Percentiles rank a stretch among this genome's conserved stretches.
Evolutionary conservation across 805 yeast species (phyloP).

Genomic region (Candida ponderosae): DNA sequence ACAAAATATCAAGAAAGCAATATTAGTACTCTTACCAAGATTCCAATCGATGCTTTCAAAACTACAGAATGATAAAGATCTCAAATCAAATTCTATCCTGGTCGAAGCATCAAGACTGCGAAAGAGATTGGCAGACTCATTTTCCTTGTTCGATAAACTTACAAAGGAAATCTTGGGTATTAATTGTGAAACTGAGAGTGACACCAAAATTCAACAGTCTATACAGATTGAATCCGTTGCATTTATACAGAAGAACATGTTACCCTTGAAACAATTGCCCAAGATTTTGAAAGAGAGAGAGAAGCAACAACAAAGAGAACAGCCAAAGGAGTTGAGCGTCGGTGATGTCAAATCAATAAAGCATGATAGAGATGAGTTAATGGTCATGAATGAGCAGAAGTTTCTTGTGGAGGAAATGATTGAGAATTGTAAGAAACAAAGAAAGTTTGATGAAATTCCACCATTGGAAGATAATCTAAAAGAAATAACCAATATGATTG

Average conservation of each 20-base stretch:
- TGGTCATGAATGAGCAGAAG: slow-evolving; percentile 82
- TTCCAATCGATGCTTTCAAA: slow-evolving; percentile 31
- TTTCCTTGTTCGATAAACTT: slow-evolving; percentile 41
- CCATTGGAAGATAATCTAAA: slow-evolving; percentile 48
- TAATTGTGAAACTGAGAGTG: slow-evolving; percentile 31
- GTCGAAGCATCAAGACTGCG: slow-evolving; percentile 33
- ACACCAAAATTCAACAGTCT: slow-evolving; percentile 39
- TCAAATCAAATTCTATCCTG: slow-evolving; percentile 21
- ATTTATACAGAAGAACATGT: slow-evolving; percentile 61
- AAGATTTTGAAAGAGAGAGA: slow-evolving; percentile 25
- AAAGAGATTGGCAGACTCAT: slow-evolving; percentile 37
- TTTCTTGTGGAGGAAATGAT: slow-evolving; percentile 64
- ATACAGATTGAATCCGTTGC: slow-evolving; percentile 48
- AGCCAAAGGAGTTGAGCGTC: slow-evolving; percentile 20
- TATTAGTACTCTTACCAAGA: slow-evolving; percentile 31
- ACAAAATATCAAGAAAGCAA: slow-evolving; percentile 27
- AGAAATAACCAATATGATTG: slow-evolving; percentile 48
- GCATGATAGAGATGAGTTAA: slow-evolving; percentile 58
- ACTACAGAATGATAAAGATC: slow-evolving; percentile 24
- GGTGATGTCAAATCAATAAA: slow-evolving; percentile 48
- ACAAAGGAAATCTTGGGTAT: slow-evolving; percentile 34
- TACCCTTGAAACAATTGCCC: slow-evolving; percentile 57
- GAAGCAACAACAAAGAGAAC: slow-evolving; percentile 7
- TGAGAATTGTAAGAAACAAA: slow-evolving; percentile 48
- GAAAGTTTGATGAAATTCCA: slow-evolving; percentile 71